Base-by-base conservation (phyloP, 2,329 filamentous ascomycete genomes). In the Fusarium kyushuense region DNA sequence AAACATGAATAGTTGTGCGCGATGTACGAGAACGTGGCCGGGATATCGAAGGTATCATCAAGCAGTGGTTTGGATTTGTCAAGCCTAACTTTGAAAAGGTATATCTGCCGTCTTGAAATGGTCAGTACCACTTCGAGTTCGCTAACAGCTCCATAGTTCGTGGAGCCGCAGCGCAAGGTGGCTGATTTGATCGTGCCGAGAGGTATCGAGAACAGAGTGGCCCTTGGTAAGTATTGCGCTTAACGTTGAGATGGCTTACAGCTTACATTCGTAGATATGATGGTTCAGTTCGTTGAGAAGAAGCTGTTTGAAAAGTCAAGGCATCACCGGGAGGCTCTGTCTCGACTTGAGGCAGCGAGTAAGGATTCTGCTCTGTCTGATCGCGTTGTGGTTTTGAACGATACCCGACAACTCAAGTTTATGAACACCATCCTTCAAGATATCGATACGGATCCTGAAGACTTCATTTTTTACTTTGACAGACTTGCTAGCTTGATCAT, bases 381-480 rank as follows among this genome's bases (percentile, higher is more conserved):
- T 1, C 92, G 92, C 69, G 92, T 97, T 35, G 83, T 91, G 7
- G 79, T 96, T 17, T 81, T 98, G 58, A 84, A 90, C 42, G 86
- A 92, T 65, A 97, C 92, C 2, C 87, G 90, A 11, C 96, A 99
- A 78, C 84, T 97, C 55, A 86, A 85, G 58, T 94, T 90, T 46
- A 97, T 99, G 87, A 94, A 93, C 77, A 97, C 94, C 0, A 92
- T 97, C 58, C 87, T 99, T 40, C 91, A 96, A 75, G 87, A 96
- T 72, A 90, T 92, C 19, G 86, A 89, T 47, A 95, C 93, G 0
- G 83, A 86, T 9, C 87, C 92, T 41, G 95, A 97, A 76, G 94
- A 98, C 72, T 98, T 97, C 77, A 93, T 97, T 65, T 98, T 98
- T 80, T 98, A 98, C 80, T 97, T 98, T 78, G 94, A 99, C 79